These are phyloP conservation scores for Spongospora subterranea DNA, from an alignment of 208 protist species.

Conservation along the genomic window DNA sequence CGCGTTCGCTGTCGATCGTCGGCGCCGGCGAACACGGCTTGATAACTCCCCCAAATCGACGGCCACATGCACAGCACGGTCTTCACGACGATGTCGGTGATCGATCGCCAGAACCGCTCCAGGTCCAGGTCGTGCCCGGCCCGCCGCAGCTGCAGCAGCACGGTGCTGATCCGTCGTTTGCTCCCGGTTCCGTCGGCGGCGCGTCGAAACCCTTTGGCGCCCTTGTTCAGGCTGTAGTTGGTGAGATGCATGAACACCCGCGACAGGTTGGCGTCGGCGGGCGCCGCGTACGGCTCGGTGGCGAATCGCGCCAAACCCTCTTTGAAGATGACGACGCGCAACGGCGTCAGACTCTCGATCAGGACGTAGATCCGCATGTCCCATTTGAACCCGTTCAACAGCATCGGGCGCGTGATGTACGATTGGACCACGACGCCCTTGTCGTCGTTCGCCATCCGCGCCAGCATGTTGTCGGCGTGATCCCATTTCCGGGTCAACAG, in stretches of 20 bases:
- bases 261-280: not conserved
- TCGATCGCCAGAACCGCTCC: not conserved
- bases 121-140: not conserved
- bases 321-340: slow-evolving; percentile 65
- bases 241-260: slow-evolving; percentile 57
- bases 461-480: not conserved
- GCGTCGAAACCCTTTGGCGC: not conserved
- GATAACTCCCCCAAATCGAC: slow-evolving; percentile 20
- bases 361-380: slow-evolving; percentile 69
- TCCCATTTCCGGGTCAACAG: slow-evolving; percentile 2
- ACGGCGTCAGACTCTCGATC: slow-evolving; percentile 61
- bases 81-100: slow-evolving; percentile 44
- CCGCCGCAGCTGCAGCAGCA: not conserved
- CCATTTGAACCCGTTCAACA: slow-evolving; percentile 68
- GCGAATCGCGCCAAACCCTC: slow-evolving; percentile 62
- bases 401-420: slow-evolving; percentile 62
- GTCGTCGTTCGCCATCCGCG: not conserved
- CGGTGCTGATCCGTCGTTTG: not conserved
- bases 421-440: slow-evolving; percentile 54
- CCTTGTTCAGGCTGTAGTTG: slow-evolving; percentile 54
- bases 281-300: slow-evolving; percentile 54
- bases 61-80: not conserved
- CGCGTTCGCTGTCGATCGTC: not conserved
- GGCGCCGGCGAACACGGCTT: not conserved
- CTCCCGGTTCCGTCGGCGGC: not conserved